A percentile compares a stretch with the other conserved stretches of the same genome.
Evolutionary conservation across 2,329 filamentous ascomycete species (phyloP).

Genomic region (Aaosphaeria arxii): DNA sequence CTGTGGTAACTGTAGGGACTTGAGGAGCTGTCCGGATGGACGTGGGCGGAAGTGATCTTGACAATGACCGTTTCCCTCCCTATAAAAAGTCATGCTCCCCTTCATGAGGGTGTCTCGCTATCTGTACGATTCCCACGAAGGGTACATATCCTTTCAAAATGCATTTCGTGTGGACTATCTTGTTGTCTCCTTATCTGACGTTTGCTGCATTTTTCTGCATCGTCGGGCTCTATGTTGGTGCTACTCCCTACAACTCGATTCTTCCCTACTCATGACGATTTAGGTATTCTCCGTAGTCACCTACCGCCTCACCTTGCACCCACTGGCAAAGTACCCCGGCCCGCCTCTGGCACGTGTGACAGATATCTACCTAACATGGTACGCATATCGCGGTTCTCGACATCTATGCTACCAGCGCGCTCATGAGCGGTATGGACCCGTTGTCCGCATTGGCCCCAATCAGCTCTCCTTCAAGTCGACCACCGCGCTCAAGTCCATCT

Average conservation of each 20-base stretch:
- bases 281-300: constrained; percentile 26
- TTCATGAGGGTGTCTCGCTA: neutral
- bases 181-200: no score
- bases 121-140: neutral
- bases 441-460: constrained; percentile 77
- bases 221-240: no score
- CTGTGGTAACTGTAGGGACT: neutral
- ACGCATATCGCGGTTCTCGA: constrained; percentile 70
- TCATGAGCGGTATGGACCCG: constrained; percentile 67
- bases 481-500: constrained; percentile 49
- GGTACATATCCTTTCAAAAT: neutral
- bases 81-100: neutral
- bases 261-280: constrained; percentile 5
- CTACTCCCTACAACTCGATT: neutral
- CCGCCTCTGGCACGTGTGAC: constrained; percentile 39
- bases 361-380: constrained; percentile 51
- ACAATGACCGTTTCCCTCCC: neutral
- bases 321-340: constrained; percentile 43
- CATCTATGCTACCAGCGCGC: constrained; percentile 70
- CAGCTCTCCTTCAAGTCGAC: constrained; percentile 74
- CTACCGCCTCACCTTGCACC: constrained; percentile 43
- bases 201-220: no score
- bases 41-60: neutral
- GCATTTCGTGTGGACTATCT: no score
- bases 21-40: neutral